Evolutionary conservation across 768 basidiomycete species (phyloP), one percentile per base, ranked within the genome.

Genomic region (Leucosporidium creatinivorum): DNA sequence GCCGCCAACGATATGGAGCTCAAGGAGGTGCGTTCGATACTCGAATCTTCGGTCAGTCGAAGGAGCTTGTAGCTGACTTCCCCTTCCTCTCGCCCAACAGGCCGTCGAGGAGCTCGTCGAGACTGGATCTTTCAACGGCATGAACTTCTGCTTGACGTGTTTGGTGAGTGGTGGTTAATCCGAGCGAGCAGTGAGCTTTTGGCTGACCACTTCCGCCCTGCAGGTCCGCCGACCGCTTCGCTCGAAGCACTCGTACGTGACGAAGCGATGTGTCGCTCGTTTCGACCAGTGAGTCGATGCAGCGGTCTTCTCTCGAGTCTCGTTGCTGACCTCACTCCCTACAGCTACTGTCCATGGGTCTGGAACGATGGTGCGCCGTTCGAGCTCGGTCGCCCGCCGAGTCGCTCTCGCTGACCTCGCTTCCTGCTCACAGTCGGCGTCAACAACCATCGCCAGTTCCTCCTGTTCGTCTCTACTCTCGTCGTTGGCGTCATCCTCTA

Each of bases 271-370:
- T 74, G 83, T 91, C 25, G 89, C 89, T 18, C 83, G 93, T 57
- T 89, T 87, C 75, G 96, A 99, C 75, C 96, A 99, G 92, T 96
- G 77, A 76, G 89, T 81, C 12, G 10, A 49, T 13, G 21, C 33
- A 19, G 13, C 62, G 60, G 8, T 56, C 65, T 67, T 73, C 48
- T 18, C 48, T 31, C 51, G 51, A n/a, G 18, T 12, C 60, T 51
- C 30, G 4, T 13, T n/a, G n/a, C 57, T 31, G 39, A 49, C 31
- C 51, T 30, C 39, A 67, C 54, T 15, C 17, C 8, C 33, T 62
- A 12, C 57, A 94, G 93, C 74, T 93, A 99, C 74, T 98, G 96
- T 73, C 96, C 94, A 2, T 99, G 96, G 96, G 87, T 97, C 21
- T 99, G 93, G 93, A 98, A 98, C 79, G 97, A 94, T 77, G 86